Evolutionary conservation across 352 stramenopile species (phyloP).

Genomic region (Saprolegnia diclina): DNA sequence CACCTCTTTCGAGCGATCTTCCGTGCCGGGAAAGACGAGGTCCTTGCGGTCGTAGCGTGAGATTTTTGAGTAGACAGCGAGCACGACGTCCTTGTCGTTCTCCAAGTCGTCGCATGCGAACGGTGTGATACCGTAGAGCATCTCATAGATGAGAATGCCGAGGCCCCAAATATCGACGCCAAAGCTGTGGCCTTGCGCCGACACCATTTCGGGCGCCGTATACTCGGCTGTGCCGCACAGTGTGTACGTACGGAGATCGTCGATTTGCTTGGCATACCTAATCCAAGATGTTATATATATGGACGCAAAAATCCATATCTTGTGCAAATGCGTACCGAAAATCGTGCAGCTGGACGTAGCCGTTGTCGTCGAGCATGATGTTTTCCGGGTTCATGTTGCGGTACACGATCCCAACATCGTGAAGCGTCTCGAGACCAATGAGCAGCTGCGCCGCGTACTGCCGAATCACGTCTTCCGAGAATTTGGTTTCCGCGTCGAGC

Average conservation of each 20-base stretch:
- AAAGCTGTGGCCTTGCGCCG: conserved; percentile 64
- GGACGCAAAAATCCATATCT: no score
- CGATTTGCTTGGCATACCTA: conserved; percentile 29
- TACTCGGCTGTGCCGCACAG: conserved; percentile 87
- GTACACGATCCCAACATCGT: conserved; percentile 73
- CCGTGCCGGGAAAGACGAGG: conserved; percentile 42
- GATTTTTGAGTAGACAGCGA: conserved; percentile 85
- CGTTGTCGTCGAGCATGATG: conserved; percentile 69
- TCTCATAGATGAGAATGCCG: conserved; percentile 83
- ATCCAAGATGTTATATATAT: no score
- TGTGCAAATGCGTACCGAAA: conserved; percentile 68
- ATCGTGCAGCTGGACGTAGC: conserved; percentile 80
- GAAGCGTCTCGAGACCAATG: conserved; percentile 80
- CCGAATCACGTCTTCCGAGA: conserved; percentile 51
- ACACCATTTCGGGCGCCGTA: conserved; percentile 86
- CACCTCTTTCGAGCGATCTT: conserved; percentile 51
- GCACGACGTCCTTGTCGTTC: conserved; percentile 75
- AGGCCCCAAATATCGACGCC: conserved; percentile 82
- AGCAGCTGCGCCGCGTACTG: conserved; percentile 64
- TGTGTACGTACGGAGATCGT: conserved; percentile 79
- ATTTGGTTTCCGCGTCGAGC: conserved; percentile 44
- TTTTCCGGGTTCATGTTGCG: conserved; percentile 82
- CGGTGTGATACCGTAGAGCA: conserved; percentile 80
- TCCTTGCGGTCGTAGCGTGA: conserved; percentile 58
- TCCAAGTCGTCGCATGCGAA: conserved; percentile 60